Conservation (phyloP, 2,329 filamentous ascomycete species). For the Chrysosphaeria jannelii region DNA sequence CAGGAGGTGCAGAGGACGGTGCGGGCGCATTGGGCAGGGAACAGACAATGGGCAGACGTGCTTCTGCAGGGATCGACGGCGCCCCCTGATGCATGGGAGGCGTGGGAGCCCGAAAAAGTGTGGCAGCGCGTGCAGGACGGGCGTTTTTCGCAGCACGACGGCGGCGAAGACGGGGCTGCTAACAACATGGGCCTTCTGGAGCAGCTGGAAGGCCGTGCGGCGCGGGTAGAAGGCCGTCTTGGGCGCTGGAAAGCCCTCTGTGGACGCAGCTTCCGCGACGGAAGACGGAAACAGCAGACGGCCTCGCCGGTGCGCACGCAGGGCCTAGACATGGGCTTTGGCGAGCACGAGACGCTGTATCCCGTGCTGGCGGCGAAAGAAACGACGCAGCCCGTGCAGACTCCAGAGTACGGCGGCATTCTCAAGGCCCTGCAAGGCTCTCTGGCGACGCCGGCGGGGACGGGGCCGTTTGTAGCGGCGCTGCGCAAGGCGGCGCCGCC, state of each 20-base stretch:
- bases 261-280: too few species aligned
- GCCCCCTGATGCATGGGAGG: too few species aligned
- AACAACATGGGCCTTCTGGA: conserved; percentile 26
- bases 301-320: conserved; percentile 8
- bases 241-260: conserved; percentile 38
- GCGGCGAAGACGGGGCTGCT: conserved; percentile 6
- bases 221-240: conserved; percentile 34
- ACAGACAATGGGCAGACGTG: conserved; percentile 40
- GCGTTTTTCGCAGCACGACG: conserved; percentile 23
- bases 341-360: conserved; percentile 17
- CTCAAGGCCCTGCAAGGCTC: conserved; percentile 14
- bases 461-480: too few species aligned
- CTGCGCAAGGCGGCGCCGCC: conserved; percentile 1
- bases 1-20: conserved; percentile 27
- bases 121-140: conserved; percentile 37
- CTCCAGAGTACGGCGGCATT: conserved; percentile 13
- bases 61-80: conserved; percentile 34
- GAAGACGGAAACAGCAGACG: conserved; percentile 2
- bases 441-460: conserved; percentile 7
- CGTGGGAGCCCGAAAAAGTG: conserved; percentile 44
- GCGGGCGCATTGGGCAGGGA: conserved; percentile 50
- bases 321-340: conserved; percentile 23
- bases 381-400: conserved; percentile 1
- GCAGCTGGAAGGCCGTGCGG: conserved; percentile 38
- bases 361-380: conserved; percentile 8